Evolutionary conservation across 1,139 yeast genomes (phyloP).

Genomic region (Tardiomyces depauwii): DNA sequence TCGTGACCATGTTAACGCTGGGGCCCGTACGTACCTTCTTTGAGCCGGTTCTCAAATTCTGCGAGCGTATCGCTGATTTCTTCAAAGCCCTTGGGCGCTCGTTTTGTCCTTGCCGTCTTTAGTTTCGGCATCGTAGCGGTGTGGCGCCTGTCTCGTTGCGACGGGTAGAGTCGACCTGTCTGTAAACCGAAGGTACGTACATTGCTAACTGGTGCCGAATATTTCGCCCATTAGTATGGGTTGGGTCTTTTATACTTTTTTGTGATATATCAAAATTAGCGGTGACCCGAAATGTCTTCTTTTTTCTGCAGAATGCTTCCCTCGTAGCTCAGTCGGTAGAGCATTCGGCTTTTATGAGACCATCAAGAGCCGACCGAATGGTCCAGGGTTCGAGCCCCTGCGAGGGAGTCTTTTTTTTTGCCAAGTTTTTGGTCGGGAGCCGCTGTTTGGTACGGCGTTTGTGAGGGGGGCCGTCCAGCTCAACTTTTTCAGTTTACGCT

Average conservation of each 20-base stretch:
- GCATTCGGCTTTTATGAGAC: not conserved
- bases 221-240: too few relatives aligned
- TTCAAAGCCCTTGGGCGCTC: slow-evolving; percentile 66
- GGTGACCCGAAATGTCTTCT: too few relatives aligned
- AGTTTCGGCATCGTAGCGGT: slow-evolving; percentile 30
- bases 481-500: too few relatives aligned
- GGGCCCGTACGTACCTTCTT: slow-evolving; percentile 47
- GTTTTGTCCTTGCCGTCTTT: slow-evolving; percentile 34
- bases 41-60: slow-evolving; percentile 50
- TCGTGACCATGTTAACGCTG: not conserved
- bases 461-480: too few relatives aligned
- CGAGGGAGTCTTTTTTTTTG: not conserved
- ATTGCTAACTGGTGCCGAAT: too few relatives aligned
- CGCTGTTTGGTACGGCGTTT: too few relatives aligned
- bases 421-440: too few relatives aligned
- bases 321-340: not conserved
- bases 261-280: too few relatives aligned
- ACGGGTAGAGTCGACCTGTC: too few relatives aligned
- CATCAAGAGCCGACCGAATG: not conserved
- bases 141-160: too few relatives aligned
- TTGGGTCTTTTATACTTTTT: too few relatives aligned
- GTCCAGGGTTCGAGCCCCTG: slow-evolving; percentile 1
- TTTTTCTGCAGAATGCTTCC: not conserved
- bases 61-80: slow-evolving; percentile 61
- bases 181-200: too few relatives aligned